Evolutionary conservation across 1,284 basidiomycete genomes (phyloP).

Genomic region (Pisolithus thermaeus): DNA sequence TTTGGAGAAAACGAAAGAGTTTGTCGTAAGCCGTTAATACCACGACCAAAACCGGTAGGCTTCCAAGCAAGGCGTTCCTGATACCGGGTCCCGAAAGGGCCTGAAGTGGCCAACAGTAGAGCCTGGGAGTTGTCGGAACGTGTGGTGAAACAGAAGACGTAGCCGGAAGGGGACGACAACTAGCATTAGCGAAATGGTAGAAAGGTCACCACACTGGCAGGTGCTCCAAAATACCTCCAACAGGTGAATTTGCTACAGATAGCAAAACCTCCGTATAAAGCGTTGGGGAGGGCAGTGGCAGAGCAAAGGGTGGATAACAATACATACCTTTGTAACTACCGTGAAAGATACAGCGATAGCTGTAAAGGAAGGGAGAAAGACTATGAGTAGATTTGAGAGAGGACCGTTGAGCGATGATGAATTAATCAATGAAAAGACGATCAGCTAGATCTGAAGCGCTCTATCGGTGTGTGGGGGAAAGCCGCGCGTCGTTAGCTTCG

Average conservation of each 20-base stretch:
- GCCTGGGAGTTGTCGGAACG: slow-evolving; percentile 41
- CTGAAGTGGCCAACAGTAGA: slow-evolving; percentile 8
- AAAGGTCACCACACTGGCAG: slow-evolving; percentile 33
- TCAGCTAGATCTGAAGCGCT: too few species aligned
- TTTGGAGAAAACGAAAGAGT: slow-evolving; percentile 22
- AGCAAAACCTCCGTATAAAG: slow-evolving; percentile 41
- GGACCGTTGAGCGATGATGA: too few species aligned
- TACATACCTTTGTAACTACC: background rate
- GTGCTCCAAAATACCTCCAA: slow-evolving; percentile 27
- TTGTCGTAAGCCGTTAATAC: background rate
- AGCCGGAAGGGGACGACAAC: slow-evolving; percentile 36
- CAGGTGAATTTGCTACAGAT: slow-evolving; percentile 19
- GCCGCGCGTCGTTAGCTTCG: too few species aligned
- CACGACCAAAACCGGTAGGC: slow-evolving; percentile 9
- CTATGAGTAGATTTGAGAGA: too few species aligned
- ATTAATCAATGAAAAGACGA: too few species aligned
- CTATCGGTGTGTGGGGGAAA: too few species aligned
- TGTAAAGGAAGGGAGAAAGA: too few species aligned
- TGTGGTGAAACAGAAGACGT: slow-evolving; percentile 37
- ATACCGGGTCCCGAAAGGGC: slow-evolving; percentile 23
- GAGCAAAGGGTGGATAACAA: slow-evolving; percentile 34
- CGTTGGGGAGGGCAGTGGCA: slow-evolving; percentile 21
- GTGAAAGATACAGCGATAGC: too few species aligned
- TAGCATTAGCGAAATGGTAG: slow-evolving; percentile 36
- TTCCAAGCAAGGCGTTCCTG: slow-evolving; percentile 43